A percentile compares a stretch with the other conserved stretches of the same genome.
Conservation (phyloP, 108 stramenopile species). For the Pseudonitzschia multistriata region DNA sequence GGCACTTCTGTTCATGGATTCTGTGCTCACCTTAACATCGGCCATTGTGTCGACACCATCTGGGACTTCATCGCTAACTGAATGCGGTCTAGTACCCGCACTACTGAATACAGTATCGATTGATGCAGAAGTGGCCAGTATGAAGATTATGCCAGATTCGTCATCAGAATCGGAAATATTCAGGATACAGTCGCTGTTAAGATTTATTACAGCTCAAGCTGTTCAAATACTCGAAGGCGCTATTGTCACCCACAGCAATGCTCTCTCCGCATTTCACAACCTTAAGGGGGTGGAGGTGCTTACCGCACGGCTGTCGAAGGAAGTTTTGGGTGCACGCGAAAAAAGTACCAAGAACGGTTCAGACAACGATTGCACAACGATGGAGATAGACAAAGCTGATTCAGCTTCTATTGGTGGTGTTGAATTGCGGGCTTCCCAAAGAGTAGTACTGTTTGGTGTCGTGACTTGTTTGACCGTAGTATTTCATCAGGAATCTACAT, state of each 20-base stretch:
- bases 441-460: conserved; percentile 77
- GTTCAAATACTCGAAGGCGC: conserved; percentile 90
- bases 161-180: conserved; percentile 13
- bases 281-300: conserved; percentile 77
- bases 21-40: conserved; percentile 79
- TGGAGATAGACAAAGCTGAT: conserved; percentile 27
- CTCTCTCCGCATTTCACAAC: conserved; percentile 86
- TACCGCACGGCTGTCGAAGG: conserved; percentile 56
- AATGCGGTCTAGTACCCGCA: conserved; percentile 91
- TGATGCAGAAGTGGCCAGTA: conserved; percentile 36
- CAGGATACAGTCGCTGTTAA: conserved; percentile 38
- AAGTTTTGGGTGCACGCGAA: conserved; percentile 39
- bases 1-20: conserved; percentile 82
- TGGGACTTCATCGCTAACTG: conserved; percentile 85
- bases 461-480: conserved; percentile 81
- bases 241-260: conserved; percentile 81
- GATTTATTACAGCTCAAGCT: conserved; percentile 81
- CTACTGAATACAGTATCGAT: conserved; percentile 76
- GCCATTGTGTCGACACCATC: conserved; percentile 80
- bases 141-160: conserved; percentile 13
- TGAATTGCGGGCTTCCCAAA: conserved; percentile 41
- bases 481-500: conserved; percentile 72
- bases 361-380: conserved; percentile 12
- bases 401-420: neutral
- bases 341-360: conserved; percentile 1